Base-by-base conservation (phyloP, 163 green algal genomes). In the Chlamydomonas reinhardtii region DNA sequence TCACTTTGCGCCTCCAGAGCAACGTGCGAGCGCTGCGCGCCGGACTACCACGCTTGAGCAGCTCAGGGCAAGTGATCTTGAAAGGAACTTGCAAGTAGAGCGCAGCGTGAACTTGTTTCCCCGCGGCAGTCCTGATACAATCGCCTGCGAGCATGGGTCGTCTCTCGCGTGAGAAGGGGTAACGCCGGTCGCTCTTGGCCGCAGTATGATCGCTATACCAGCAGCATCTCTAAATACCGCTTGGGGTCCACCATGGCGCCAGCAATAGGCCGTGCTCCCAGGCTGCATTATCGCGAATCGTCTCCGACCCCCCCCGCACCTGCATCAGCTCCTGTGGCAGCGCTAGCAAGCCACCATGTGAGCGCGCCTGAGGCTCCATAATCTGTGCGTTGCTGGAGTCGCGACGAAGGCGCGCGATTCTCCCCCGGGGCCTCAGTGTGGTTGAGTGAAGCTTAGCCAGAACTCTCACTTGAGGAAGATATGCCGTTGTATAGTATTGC, bases 251-350 rank as follows among this genome's bases (percentile, higher is more conserved):
- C n/a, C 77, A 4, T 37, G 59, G 25, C 62, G 4, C 11, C 4
- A 20, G 25, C 22, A 15, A 3, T 24, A 6, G 11, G 25, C 27
- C n/a, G 31, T 73, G 16, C 66, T 11, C 9, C 31, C 37, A 43
- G 15, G n/a, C n/a, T n/a, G n/a, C n/a, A n/a, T n/a, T n/a, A n/a
- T n/a, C n/a, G n/a, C n/a, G n/a, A n/a, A n/a, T n/a, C n/a, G n/a
- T n/a, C n/a, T n/a, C n/a, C n/a, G n/a, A n/a, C n/a, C n/a, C n/a
- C n/a, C n/a, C n/a, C n/a, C 68, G 4, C 68, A 73, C 79, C 69
- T 86, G 79, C 32, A 86, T 29, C 22, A 86, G 35, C 27, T 86
- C 79, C 14, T 73, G 24, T 65, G 79, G 79, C 5, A 86, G 32
- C 14, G 54, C 20, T 32, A 72, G 32, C 16, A 86, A 24, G 29